A percentile compares a stretch with the other conserved stretches of the same genome.
Conservation (phyloP, 805 yeast genomes). For the Monosporozyma aerobia region DNA sequence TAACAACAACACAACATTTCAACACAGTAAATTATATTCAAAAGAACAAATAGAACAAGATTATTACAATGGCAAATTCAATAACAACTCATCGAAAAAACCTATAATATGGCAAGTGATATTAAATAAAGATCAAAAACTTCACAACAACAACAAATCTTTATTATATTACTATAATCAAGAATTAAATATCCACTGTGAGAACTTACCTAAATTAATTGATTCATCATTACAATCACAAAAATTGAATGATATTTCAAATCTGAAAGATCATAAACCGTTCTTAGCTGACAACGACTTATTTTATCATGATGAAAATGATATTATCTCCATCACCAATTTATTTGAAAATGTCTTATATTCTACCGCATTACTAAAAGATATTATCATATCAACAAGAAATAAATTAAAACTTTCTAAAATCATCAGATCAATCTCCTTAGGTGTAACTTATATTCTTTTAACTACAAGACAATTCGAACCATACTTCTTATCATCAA, state of each 20-base stretch:
- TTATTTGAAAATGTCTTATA: neutral
- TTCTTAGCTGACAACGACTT: constrained; percentile 30
- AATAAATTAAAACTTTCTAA: neutral
- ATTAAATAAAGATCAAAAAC: constrained; percentile 13
- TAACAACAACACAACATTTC: neutral
- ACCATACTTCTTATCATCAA: neutral
- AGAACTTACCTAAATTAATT: constrained; percentile 1
- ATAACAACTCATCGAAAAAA: neutral
- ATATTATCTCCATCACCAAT: constrained; percentile 29
- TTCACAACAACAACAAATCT: too few species aligned
- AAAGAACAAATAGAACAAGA: constrained; percentile 1
- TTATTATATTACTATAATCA: constrained; percentile 51
- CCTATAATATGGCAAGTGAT: constrained; percentile 19
- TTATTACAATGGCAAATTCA: constrained; percentile 1
- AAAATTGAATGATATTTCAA: constrained; percentile 5
- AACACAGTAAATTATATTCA: neutral
- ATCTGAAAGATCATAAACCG: constrained; percentile 13
- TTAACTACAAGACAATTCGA: neutral
- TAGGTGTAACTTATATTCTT: neutral
- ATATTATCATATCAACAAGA: neutral
- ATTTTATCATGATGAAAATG: constrained; percentile 53
- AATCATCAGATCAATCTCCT: neutral
- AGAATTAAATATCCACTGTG: constrained; percentile 43
- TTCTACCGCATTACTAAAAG: neutral
- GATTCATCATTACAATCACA: constrained; percentile 1